Evolutionary conservation across 495 filamentous ascomycete species (phyloP).

Genomic region (Gamarada debralockiae): DNA sequence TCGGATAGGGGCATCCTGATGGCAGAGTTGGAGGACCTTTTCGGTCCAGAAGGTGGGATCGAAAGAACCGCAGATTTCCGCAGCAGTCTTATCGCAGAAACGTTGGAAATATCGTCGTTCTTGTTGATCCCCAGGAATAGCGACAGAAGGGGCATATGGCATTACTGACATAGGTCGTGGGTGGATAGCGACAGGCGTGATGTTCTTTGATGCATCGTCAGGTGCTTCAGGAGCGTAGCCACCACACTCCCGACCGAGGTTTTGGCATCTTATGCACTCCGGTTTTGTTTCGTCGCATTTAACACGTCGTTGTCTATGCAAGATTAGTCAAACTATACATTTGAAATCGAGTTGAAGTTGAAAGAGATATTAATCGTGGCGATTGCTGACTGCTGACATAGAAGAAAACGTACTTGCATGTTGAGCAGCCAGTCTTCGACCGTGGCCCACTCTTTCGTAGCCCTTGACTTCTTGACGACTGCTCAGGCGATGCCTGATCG

Average conservation of each 20-base stretch:
- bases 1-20: conserved; percentile 56
- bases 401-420: conserved; percentile 25
- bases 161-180: conserved; percentile 23
- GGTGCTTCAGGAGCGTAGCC: conserved; percentile 39
- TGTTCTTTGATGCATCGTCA: conserved; percentile 17
- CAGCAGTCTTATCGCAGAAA: conserved; percentile 53
- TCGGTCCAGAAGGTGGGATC: conserved; percentile 58
- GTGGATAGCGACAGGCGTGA: conserved; percentile 23
- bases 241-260: conserved; percentile 49
- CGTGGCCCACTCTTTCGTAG: conserved; percentile 26
- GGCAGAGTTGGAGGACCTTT: conserved; percentile 54
- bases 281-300: conserved; percentile 59
- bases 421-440: conserved; percentile 25
- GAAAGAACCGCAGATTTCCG: conserved; percentile 58
- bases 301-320: conserved; percentile 36
- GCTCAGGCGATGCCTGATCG: background rate
- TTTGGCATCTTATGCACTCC: conserved; percentile 49
- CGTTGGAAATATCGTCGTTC: conserved; percentile 58
- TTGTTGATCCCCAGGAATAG: conserved; percentile 26
- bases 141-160: conserved; percentile 20
- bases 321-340: background rate
- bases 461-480: conserved; percentile 18
- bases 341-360: background rate
- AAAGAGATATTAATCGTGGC: background rate
- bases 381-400: background rate